These are phyloP conservation scores for Trichoderma hamatum DNA, from an alignment of 2,329 filamentous ascomycete genomes.

Conservation along the genomic window DNA sequence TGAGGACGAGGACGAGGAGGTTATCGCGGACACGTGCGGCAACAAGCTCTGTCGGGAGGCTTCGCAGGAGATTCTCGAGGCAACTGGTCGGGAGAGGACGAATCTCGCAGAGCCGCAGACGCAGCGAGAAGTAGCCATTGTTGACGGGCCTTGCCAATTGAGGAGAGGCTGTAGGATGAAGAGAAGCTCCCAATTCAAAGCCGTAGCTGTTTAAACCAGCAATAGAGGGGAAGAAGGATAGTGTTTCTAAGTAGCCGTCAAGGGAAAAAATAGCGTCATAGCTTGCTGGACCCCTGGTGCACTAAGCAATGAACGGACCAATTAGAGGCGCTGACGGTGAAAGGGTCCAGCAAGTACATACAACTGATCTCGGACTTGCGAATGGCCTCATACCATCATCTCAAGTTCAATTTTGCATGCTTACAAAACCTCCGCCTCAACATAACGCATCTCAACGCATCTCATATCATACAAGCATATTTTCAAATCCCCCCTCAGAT, in stretches of 20 bases:
- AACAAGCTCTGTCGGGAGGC: slow-evolving; percentile 24
- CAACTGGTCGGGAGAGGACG: slow-evolving; percentile 39
- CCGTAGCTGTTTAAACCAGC: background rate
- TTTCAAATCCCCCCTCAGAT: background rate
- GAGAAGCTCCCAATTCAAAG: background rate
- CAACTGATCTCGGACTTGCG: background rate
- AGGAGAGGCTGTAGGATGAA: background rate
- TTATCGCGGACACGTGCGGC: slow-evolving; percentile 27
- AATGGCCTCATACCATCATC: background rate
- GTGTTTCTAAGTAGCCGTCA: background rate
- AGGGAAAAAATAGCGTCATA: slow-evolving; percentile 20
- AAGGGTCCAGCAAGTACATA: background rate
- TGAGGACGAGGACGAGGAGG: background rate
- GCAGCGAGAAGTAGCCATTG: slow-evolving; percentile 46
- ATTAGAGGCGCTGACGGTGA: background rate
- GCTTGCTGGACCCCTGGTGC: background rate
- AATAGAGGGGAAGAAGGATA: background rate
- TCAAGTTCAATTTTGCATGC: background rate
- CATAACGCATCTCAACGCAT: background rate
- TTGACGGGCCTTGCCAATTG: slow-evolving; percentile 19
- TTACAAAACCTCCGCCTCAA: background rate
- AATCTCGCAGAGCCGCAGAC: slow-evolving; percentile 50
- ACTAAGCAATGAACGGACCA: background rate
- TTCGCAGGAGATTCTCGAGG: slow-evolving; percentile 28
- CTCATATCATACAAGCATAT: background rate